Base-by-base conservation (phyloP, 2,329 filamentous ascomycete genomes). In the Penicillium carneum region DNA sequence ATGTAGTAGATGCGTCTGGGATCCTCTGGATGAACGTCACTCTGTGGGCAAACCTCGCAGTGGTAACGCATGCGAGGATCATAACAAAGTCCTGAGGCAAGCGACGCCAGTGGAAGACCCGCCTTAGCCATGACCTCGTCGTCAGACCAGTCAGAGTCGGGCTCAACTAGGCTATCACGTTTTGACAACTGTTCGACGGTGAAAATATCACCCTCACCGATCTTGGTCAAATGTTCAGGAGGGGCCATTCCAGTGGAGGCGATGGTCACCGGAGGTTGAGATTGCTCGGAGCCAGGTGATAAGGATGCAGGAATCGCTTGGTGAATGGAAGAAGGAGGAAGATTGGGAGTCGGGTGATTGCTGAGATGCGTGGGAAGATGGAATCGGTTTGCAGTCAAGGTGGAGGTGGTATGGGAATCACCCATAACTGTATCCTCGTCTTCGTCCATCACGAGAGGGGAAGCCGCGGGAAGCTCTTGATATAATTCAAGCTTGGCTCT, bases 61-160 rank as follows among this genome's bases (percentile, higher is more conserved):
- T 99, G 95, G 63, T 96, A 90, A 63, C 95, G 92, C 95, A 99
- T 99, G 34, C 94, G 88, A 59, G 92, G 88, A 79, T 99, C 95
- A 74, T 98, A 99, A 67, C 91, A 94, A 63, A 90, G 87, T 3
- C 91, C 91, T 0, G 90, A 93, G 0, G 89, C 86, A 1, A 91
- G 81, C 29, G 86, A 77, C 1, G 78, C 74, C 29, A 77, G 63
- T 1, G 80, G 77, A n/a, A 82, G 72, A 10, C 78, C 78, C 78
- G 81, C 59, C 79, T 78, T 72, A 8, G 65, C 64, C 8, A 68
- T 63, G 43, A 64, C 55, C 33, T 75, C 74, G 6, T 77, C 75
- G n/a, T 78, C 73, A 43, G 77, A 77, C 72, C 76, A 79, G 61
- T 80, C 77, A 10, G 78, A 81, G 45, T 76, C 76, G 20, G 76